phyloP scores from a whole-genome alignment of 495 filamentous ascomycete species.

The Entonaema liquescens region DNA sequence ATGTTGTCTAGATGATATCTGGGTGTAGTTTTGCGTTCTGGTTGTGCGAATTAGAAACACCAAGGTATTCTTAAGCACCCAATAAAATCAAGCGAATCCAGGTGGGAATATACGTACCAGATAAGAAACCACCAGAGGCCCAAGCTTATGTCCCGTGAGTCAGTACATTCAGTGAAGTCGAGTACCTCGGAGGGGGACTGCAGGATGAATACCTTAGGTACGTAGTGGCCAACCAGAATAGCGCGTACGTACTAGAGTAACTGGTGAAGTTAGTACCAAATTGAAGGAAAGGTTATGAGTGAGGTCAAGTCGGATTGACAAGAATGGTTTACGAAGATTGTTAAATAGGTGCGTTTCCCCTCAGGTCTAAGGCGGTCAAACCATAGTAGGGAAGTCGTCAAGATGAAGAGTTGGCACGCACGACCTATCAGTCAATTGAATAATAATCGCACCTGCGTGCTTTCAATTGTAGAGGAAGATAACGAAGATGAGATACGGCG shows the following conservation, averaged over 20 bases:
- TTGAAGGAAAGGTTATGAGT: background rate
- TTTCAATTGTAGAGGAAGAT: background rate
- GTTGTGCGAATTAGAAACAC: background rate
- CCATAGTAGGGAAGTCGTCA: background rate
- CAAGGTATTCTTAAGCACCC: background rate
- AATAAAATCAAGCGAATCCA: background rate
- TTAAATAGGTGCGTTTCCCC: background rate
- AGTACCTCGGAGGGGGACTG: background rate
- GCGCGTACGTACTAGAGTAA: background rate
- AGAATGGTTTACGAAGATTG: background rate
- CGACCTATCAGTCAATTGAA: too few relatives aligned
- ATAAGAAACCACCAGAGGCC: background rate
- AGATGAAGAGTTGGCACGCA: background rate
- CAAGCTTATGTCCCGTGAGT: background rate
- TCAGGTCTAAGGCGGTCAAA: too few relatives aligned
- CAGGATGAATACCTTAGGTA: too few relatives aligned
- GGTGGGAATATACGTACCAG: background rate
- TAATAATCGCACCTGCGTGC: background rate
- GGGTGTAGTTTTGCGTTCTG: background rate
- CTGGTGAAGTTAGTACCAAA: background rate
- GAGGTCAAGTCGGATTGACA: background rate
- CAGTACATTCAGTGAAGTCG: background rate
- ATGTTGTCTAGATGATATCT: background rate
- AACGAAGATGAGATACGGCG: too few relatives aligned
- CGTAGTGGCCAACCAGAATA: too few relatives aligned